Percentiles rank a stretch among this genome's conserved stretches.
phyloP scores from a whole-genome alignment of 106 monocot genomes.

The Dendrobium huoshanense region DNA sequence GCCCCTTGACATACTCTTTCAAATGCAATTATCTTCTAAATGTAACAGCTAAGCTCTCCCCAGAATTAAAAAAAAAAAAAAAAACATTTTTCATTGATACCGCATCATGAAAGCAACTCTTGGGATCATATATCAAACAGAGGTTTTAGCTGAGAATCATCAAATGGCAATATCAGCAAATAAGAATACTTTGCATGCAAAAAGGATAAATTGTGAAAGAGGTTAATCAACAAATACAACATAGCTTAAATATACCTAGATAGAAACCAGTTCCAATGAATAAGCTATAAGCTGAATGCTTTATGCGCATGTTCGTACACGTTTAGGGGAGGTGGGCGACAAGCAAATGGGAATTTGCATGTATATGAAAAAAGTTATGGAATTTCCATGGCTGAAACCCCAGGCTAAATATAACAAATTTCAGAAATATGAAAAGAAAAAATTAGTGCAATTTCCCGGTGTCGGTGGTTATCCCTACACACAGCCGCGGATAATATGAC shows the following conservation, averaged over 20 bases:
- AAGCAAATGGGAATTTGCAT: not conserved
- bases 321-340: not conserved
- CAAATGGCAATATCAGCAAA: not conserved
- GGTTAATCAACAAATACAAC: conserved; percentile 1
- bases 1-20: conserved; percentile 51
- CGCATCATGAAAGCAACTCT: not conserved
- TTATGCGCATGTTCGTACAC: not conserved
- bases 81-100: not conserved
- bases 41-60: not conserved
- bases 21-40: not conserved
- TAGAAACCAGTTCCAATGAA: not conserved
- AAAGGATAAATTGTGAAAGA: not conserved
- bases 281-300: not conserved
- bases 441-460: not conserved
- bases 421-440: not conserved
- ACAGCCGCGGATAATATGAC: not conserved
- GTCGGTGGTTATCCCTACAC: not conserved
- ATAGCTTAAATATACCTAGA: not conserved
- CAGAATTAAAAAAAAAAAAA: not conserved
- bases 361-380: not conserved
- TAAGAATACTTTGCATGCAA: not conserved
- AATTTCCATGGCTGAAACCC: not conserved
- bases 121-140: not conserved
- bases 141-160: not conserved
- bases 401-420: not conserved